Base-by-base conservation (phyloP, 176 grass and related monocot species). In the Musa troglodytarum region DNA sequence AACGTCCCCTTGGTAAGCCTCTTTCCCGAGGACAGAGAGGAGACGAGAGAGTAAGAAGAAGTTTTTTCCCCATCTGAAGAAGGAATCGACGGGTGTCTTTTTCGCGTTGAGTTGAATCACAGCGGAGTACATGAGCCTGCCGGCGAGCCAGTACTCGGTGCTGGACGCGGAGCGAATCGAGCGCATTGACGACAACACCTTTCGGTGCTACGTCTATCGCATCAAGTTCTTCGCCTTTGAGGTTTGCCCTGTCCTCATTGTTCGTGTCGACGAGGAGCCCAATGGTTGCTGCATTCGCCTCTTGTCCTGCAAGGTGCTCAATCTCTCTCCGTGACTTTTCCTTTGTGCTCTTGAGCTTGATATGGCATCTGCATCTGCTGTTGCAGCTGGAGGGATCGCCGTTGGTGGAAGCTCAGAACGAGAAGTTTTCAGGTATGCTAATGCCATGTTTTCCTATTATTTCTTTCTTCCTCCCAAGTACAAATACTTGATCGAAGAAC, bases 81-180 rank as follows among this genome's bases (percentile, higher is more conserved):
- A 56, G 53, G 24, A 56, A 29, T 57, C 29, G 53, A 28, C 14
- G 57, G 20, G 19, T 8, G 8, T 43, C 29, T 50, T 51, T 70
- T 50, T 70, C 10, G 15, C 13, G 49, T 69, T 51, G 11, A 19
- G 1, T 50, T 20, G 29, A 16, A n/a, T 51, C 17, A 74, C 66
- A 98, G 95, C 78, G 74, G 95, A 99, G 69, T 98, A 98, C 78
- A 98, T 93, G 95, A 90, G 86, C 75, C 77, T 98, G 80, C 95
- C 95, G 53, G 90, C 90, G 11, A 98, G 95, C 81, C 90, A 98
- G 59, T 98, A 91, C 88, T 98, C 95, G 54, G 95, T 98, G 82
- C 84, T 98, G 16, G 90, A 93, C 81, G 95, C 95, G 58, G 95
- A 98, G 88, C 88, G 90, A 50, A 98, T 98, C 71, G 95, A 98